These are phyloP conservation scores for Ammopiptanthus mongolicus DNA, from an alignment of 306 rosid genomes.

Conservation along the genomic window DNA sequence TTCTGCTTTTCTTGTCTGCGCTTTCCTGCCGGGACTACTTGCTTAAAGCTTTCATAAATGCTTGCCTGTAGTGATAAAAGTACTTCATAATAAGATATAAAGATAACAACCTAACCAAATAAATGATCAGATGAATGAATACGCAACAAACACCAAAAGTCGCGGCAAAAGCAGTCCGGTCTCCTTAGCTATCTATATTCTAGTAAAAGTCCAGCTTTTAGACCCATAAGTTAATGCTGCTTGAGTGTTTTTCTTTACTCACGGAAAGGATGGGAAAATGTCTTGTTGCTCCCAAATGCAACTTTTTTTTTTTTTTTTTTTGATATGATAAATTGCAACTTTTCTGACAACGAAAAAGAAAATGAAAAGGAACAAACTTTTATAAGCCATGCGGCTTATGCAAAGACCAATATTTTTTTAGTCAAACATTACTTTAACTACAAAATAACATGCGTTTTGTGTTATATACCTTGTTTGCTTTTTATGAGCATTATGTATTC, in stretches of 20 bases:
- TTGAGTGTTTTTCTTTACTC: not conserved
- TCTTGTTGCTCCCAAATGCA: not conserved
- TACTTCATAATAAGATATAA: slow-evolving; percentile 10
- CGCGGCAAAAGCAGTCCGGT: not conserved
- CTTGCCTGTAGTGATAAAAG: slow-evolving; percentile 40
- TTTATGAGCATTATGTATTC: too few relatives aligned
- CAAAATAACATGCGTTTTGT: too few relatives aligned
- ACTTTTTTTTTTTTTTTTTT: too few relatives aligned
- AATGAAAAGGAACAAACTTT: not conserved
- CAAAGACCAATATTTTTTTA: not conserved
- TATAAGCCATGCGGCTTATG: not conserved
- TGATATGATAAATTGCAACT: too few relatives aligned
- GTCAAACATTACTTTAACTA: too few relatives aligned
- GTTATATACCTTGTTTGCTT: too few relatives aligned
- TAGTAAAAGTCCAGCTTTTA: not conserved
- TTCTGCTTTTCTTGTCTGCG: slow-evolving; percentile 44
- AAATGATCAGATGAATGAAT: not conserved
- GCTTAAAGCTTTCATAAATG: slow-evolving; percentile 65
- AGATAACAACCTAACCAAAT: not conserved
- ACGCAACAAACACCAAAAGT: not conserved
- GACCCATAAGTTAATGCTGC: not conserved
- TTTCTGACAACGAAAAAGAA: not conserved
- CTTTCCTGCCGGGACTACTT: slow-evolving; percentile 55
- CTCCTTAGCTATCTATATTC: not conserved
- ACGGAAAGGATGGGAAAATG: not conserved